Evolutionary conservation across 2,329 filamentous ascomycete species (phyloP).

Genomic region (Colletotrichum sp.): DNA sequence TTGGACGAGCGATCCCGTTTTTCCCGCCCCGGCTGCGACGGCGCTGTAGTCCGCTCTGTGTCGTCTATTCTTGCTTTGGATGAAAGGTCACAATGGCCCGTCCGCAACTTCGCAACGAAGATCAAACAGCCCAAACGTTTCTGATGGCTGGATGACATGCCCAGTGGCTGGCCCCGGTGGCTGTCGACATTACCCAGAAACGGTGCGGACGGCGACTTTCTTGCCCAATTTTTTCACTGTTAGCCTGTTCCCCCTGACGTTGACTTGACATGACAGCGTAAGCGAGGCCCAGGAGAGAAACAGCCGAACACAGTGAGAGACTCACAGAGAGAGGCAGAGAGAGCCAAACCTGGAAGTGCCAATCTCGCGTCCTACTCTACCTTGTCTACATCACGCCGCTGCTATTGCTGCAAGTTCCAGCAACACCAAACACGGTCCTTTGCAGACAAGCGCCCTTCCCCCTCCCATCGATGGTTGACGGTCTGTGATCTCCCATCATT

Average conservation of each 20-base stretch:
- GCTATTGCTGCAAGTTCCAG: background rate
- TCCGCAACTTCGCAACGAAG: constrained; percentile 11
- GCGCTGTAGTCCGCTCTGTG: background rate
- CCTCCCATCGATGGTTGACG: background rate
- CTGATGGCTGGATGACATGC: constrained; percentile 7
- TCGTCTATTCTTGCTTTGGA: constrained; percentile 19
- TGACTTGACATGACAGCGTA: background rate
- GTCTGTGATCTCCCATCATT: background rate
- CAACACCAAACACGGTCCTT: background rate
- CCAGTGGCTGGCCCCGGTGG: background rate
- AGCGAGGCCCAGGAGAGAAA: background rate
- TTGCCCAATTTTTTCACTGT: background rate
- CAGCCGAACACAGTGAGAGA: background rate
- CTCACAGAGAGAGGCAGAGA: background rate
- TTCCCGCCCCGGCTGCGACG: background rate
- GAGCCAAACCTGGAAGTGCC: background rate
- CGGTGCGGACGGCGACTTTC: background rate
- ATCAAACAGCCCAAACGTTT: constrained; percentile 21
- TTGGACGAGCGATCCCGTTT: background rate
- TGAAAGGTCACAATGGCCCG: background rate
- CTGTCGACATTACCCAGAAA: background rate
- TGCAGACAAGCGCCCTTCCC: background rate
- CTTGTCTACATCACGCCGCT: background rate
- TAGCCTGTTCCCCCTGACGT: background rate
- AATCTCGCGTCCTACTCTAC: background rate